These are phyloP conservation scores for Tolypocladium ovalisporum DNA, from an alignment of 2,329 filamentous ascomycete species.

Conservation along the genomic window DNA sequence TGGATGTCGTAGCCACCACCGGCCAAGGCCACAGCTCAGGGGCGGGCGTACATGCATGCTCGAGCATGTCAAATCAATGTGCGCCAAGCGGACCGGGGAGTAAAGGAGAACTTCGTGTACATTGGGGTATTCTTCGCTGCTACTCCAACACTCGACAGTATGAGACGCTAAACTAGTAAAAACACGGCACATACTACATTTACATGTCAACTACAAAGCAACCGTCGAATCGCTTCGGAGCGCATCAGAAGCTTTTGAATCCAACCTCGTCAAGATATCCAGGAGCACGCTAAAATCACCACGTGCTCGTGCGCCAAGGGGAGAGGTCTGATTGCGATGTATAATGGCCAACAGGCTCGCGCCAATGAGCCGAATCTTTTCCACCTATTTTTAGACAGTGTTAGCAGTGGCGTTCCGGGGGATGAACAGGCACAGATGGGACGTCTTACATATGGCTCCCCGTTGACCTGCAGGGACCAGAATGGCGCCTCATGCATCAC, in stretches of 20 bases:
- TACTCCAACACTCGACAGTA: background rate
- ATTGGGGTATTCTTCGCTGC: background rate
- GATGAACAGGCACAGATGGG: background rate
- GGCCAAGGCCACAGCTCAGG: background rate
- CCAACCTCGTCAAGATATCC: conserved; percentile 27
- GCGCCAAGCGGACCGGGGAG: too few relatives aligned
- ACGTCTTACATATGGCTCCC: conserved; percentile 28
- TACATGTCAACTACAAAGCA: too few relatives aligned
- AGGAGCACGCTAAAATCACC: conserved; percentile 27
- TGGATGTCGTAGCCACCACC: too few relatives aligned
- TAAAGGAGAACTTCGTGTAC: background rate
- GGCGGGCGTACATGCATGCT: too few relatives aligned
- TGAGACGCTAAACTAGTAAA: background rate
- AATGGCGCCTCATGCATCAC: conserved; percentile 29
- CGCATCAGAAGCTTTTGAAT: conserved; percentile 31
- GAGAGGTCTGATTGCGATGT: conserved; percentile 24
- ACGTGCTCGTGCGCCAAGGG: conserved; percentile 24
- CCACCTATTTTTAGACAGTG: conserved; percentile 15
- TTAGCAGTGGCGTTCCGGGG: background rate
- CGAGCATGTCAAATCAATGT: background rate
- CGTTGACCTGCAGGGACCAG: conserved; percentile 28
- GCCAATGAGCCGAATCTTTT: conserved; percentile 28
- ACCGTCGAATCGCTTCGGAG: conserved; percentile 18
- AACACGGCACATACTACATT: background rate
- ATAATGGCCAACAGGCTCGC: conserved; percentile 26